Conservation (phyloP, 345 rosid genomes). For the Barbarea vulgaris region DNA sequence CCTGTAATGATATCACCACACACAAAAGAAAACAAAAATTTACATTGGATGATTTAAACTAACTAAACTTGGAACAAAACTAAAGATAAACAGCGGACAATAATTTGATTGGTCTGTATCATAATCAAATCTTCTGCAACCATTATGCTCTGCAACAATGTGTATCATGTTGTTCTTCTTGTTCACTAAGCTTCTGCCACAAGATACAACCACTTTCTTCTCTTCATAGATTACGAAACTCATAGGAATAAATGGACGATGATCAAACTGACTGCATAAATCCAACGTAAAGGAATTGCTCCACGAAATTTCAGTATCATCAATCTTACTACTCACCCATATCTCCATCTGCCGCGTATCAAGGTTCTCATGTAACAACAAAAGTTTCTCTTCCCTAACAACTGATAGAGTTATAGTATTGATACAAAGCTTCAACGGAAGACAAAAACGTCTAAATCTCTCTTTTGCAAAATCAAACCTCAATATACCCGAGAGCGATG, state of each 20-base stretch:
- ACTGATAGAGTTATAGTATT: background rate
- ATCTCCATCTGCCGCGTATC: background rate
- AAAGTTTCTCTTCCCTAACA: slow-evolving; percentile 1
- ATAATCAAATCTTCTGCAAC: background rate
- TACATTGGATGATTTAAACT: background rate
- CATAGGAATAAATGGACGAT: fast-evolving
- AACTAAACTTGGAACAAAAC: background rate
- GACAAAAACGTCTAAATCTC: background rate
- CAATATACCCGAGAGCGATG: background rate
- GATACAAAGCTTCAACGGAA: background rate
- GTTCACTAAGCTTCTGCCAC: background rate
- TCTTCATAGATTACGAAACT: background rate
- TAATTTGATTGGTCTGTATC: background rate
- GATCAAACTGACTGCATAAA: background rate
- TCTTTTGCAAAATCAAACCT: slow-evolving; percentile 19
- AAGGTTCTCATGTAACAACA: fast-evolving
- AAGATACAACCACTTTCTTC: background rate
- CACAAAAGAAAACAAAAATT: background rate
- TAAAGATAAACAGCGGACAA: background rate
- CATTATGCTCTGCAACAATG: background rate
- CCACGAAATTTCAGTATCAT: background rate
- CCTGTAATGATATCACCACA: too few relatives aligned
- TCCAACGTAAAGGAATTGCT: background rate
- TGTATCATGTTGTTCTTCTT: background rate
- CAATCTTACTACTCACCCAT: background rate